Evolutionary conservation across 2,329 filamentous ascomycete species (phyloP), one percentile per base, ranked within the genome.

Genomic region (Hypoxylon sp.): DNA sequence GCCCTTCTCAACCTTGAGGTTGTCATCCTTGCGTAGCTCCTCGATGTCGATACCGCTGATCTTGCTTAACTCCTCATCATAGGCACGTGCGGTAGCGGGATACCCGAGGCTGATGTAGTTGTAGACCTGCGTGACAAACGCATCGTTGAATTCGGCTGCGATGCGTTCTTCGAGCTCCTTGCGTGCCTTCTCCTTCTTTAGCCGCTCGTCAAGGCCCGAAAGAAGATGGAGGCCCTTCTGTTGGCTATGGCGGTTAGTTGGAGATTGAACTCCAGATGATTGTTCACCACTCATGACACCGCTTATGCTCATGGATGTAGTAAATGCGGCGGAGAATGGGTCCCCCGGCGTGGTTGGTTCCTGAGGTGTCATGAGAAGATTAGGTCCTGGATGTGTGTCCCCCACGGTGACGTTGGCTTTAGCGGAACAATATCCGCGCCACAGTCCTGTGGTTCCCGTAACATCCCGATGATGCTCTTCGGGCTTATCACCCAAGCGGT

Each of bases 21-120:
- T 70, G 65, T 87, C 81, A 75, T 97, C 94, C 74, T 95, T 90
- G 52, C 85, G 83, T 47, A 98, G 84, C 58, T 94, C 90, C 2
- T 85, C 82, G 6, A 95, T 75, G 0, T 87, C 76, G 5, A 97
- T 88, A 8, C 86, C 84, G 30, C 90, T 91, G 61, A 97, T 96
- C 76, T 91, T 93, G 71, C 90, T 88, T 19, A 98, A 83, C 81
- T 98, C 95, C 9, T 90, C 86, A 75, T 98, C 95, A 74, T 92
- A 98, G 37, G 88, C 86, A 21, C 91, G 88, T 9, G 94, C 95
- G 74, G 94, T 88, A 32, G 92, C 90, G 2, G 95, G 94, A 77
- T 97, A 97, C 4, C 95, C 95, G 4, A 98, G 85, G 0, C 93
- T 97, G 14, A 98, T 85, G 78, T 98, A 98, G 78, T 98, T 97